These are phyloP conservation scores for Fagopyrum homotropicum DNA, from an alignment of 148 eudicot species.

Conservation along the genomic window DNA sequence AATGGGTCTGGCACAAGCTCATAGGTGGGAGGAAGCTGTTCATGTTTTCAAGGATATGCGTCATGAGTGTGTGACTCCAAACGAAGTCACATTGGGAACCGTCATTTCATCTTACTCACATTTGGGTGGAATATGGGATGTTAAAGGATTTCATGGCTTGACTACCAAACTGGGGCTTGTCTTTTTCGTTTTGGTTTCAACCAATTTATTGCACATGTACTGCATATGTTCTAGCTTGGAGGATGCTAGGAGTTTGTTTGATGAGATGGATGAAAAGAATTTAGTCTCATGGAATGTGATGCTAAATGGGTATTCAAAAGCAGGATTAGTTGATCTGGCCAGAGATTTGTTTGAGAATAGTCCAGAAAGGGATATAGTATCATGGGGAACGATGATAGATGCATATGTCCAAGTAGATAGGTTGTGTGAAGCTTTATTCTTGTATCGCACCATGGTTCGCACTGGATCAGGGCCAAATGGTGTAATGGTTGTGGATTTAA, in stretches of 20 bases:
- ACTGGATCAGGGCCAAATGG: slow-evolving; percentile 56
- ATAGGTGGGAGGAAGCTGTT: slow-evolving; percentile 41
- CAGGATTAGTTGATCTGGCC: slow-evolving; percentile 39
- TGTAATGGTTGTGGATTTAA: slow-evolving; percentile 70
- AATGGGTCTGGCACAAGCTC: slow-evolving; percentile 55
- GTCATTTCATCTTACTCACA: slow-evolving; percentile 53
- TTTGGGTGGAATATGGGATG: slow-evolving; percentile 35
- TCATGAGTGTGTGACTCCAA: slow-evolving; percentile 45
- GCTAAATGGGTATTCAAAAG: slow-evolving; percentile 84
- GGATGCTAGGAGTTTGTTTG: slow-evolving; percentile 53
- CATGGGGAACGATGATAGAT: slow-evolving; percentile 82
- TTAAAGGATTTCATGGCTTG: slow-evolving; percentile 45
- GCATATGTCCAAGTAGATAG: slow-evolving; percentile 45
- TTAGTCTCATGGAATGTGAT: slow-evolving; percentile 82
- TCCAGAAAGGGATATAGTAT: slow-evolving; percentile 59
- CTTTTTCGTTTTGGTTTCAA: slow-evolving; percentile 45
- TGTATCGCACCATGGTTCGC: slow-evolving; percentile 53
- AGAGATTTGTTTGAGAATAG: slow-evolving; percentile 59
- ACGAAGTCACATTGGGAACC: slow-evolving; percentile 69
- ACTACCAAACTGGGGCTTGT: slow-evolving; percentile 53
- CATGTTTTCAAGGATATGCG: slow-evolving; percentile 61
- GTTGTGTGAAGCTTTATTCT: slow-evolving; percentile 48
- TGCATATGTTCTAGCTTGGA: slow-evolving; percentile 40
- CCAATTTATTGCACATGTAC: slow-evolving; percentile 66
- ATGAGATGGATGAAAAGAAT: slow-evolving; percentile 61